Evolutionary conservation across 169 alveolate genomes (phyloP).

Genomic region (Plasmodium knowlesi): DNA sequence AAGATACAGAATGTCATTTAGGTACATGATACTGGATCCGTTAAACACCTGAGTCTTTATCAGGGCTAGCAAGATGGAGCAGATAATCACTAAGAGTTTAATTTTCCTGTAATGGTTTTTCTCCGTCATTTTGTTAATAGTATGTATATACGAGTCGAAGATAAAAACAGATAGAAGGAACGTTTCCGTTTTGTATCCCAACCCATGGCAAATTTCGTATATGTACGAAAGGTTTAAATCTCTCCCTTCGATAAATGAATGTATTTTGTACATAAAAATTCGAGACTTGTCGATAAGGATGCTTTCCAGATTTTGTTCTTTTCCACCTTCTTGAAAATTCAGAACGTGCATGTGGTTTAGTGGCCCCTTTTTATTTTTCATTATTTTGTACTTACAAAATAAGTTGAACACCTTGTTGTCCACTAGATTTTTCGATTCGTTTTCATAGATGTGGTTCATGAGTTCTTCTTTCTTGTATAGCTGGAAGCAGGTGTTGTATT

Average conservation of each 20-base stretch:
- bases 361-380: conserved; percentile 37
- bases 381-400: conserved; percentile 25
- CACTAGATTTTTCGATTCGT: conserved; percentile 38
- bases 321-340: conserved; percentile 20
- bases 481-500: conserved; percentile 67
- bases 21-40: conserved; percentile 58
- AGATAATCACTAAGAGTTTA: conserved; percentile 40
- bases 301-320: conserved; percentile 24
- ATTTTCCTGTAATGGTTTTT: conserved; percentile 60
- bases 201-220: conserved; percentile 58
- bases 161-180: conserved; percentile 53
- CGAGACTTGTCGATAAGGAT: conserved; percentile 32
- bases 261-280: conserved; percentile 55
- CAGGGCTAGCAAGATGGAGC: conserved; percentile 49
- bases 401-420: conserved; percentile 41
- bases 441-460: conserved; percentile 59
- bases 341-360: conserved; percentile 25
- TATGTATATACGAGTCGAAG: conserved; percentile 60
- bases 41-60: conserved; percentile 61
- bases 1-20: conserved; percentile 50
- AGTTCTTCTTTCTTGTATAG: conserved; percentile 39
- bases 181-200: conserved; percentile 58
- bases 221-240: conserved; percentile 42
- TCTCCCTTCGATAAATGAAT: conserved; percentile 58
- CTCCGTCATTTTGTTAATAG: conserved; percentile 48